Conservation (phyloP, 73 alveolate species). For the Paramecium tetraurelia region DNA sequence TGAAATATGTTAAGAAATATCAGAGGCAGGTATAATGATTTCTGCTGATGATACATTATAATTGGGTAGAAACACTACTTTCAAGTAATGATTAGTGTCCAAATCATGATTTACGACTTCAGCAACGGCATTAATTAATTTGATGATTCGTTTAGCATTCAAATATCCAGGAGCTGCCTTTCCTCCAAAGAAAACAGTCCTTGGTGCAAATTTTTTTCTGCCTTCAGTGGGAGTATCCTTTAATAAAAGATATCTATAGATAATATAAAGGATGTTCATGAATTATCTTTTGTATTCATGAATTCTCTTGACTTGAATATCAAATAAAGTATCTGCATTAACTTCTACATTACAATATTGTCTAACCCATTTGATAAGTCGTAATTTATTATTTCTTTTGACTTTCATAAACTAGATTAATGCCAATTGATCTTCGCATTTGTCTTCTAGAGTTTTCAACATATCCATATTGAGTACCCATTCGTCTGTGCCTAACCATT, state of each 20-base stretch:
- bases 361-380: slow-evolving; percentile 71
- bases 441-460: slow-evolving; percentile 66
- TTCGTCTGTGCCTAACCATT: slow-evolving; percentile 71
- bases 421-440: slow-evolving; percentile 67
- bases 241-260: slow-evolving; percentile 77
- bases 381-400: slow-evolving; percentile 69
- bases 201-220: slow-evolving; percentile 76
- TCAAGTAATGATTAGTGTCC: slow-evolving; percentile 78
- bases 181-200: slow-evolving; percentile 93
- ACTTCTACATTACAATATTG: slow-evolving; percentile 60
- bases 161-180: slow-evolving; percentile 94
- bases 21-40: slow-evolving; percentile 94
- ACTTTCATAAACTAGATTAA: slow-evolving; percentile 64
- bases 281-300: slow-evolving; percentile 91
- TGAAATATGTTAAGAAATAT: slow-evolving; percentile 84
- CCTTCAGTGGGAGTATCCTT: slow-evolving; percentile 81
- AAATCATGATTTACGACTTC: slow-evolving; percentile 81
- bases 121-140: slow-evolving; percentile 85
- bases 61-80: slow-evolving; percentile 87
- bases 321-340: slow-evolving; percentile 45
- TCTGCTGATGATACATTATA: slow-evolving; percentile 87
- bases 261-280: slow-evolving; percentile 80
- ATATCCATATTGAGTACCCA: slow-evolving; percentile 84
- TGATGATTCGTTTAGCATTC: slow-evolving; percentile 87
- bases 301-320: slow-evolving; percentile 77